Base-by-base conservation (phyloP, 1,284 basidiomycete species). In the Trametes versicolor region DNA sequence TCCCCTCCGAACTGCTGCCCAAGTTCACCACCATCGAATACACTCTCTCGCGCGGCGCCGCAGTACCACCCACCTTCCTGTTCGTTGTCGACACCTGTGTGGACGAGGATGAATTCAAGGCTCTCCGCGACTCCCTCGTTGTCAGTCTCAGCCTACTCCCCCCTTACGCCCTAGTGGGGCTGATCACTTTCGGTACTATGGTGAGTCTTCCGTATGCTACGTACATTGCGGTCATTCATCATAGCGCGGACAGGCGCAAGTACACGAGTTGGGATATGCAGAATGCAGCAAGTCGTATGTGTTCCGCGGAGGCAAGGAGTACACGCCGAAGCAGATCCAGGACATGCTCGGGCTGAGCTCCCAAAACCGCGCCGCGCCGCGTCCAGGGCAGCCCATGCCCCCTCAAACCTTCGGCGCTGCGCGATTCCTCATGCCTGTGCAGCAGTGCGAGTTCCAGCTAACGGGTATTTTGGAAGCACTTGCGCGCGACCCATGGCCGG, bases 11-110 rank as follows among this genome's bases (percentile, higher is more conserved):
- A 80, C 87, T 99, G 32, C 80, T 98, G 50, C 97, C 97, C 75
- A 98, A 98, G 82, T 99, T 99, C 86, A 99, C 97, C 52, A 99
- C 97, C 19, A 98, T 99, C 81, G 97, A 99, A 82, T 99, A 99
- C 83, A 99, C 97, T 12, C 91, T 99, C 57, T 88, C 93, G 48
- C 90, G 97, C 61, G 93, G 95, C 13, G 95, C 92, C 12, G 95
- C 92, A 73, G 92, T 98, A 60, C 97, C 97, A 0, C 97, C 98
- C 64, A 88, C 99, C 79, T 99, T 99, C 85, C 85, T 99, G 60
- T 98, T 97, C 76, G 96, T 99, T 55, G 92, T 99, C 60, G 97
- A 99, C 79, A 99, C 97, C 34, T 99, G 98, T 78, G 84, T 99
- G 72, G 97, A 99, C 75, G 94, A 96, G 71, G 95, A 97, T 50